Conservation (phyloP, 768 basidiomycete species). For the Boletellus emodensis region DNA sequence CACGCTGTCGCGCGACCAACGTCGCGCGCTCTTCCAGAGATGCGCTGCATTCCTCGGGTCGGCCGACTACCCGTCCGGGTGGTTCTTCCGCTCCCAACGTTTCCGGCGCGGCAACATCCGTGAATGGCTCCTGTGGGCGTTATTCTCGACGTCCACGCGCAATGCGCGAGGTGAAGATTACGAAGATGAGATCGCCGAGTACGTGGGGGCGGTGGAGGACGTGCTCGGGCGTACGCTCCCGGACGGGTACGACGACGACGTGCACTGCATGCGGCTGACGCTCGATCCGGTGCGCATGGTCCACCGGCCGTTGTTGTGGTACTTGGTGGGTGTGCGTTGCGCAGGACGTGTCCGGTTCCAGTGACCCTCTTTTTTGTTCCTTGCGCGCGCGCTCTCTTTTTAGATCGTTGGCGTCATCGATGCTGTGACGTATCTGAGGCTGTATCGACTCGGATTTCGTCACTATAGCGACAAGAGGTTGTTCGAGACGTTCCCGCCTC, state of each 20-base stretch:
- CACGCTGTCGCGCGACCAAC: constrained; percentile 37
- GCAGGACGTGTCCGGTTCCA: neutral
- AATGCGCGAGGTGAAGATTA: constrained; percentile 33
- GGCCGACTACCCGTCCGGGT: constrained; percentile 40
- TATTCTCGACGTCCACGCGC: constrained; percentile 44
- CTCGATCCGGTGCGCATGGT: constrained; percentile 52
- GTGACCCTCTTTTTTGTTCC: neutral
- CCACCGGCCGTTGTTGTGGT: constrained; percentile 66
- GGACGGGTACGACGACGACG: constrained; percentile 36
- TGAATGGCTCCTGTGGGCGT: constrained; percentile 65
- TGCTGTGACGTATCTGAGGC: constrained; percentile 35
- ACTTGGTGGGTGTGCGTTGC: constrained; percentile 40
- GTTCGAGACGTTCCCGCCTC: constrained; percentile 50
- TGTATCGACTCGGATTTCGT: constrained; percentile 46
- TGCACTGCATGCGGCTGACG: constrained; percentile 47
- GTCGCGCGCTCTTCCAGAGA: constrained; percentile 45
- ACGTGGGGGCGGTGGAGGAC: constrained; percentile 40
- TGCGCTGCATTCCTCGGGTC: constrained; percentile 32
- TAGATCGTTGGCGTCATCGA: constrained; percentile 57
- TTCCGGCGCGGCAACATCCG: constrained; percentile 46
- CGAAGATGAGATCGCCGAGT: constrained; percentile 49
- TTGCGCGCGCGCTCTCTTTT: too few relatives aligned
- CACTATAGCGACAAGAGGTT: constrained; percentile 43
- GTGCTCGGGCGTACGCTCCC: constrained; percentile 39
- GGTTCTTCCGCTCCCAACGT: constrained; percentile 42